Evolutionary conservation across 169 alveolate genomes (phyloP).

Genomic region (Gregarina niphandrodes): DNA sequence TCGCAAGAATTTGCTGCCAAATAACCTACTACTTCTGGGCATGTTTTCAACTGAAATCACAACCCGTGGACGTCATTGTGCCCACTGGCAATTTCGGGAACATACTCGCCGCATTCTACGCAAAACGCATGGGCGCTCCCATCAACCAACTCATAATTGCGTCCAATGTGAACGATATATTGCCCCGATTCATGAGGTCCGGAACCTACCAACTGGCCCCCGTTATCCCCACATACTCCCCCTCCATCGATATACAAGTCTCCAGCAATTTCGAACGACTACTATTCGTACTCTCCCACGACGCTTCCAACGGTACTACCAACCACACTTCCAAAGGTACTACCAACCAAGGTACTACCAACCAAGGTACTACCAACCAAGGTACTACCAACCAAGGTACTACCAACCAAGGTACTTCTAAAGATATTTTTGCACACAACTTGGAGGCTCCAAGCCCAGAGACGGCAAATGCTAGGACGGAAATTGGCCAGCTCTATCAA

Average conservation of each 20-base stretch:
- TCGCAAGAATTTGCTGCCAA: slow-evolving; percentile 13
- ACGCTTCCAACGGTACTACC: neutral
- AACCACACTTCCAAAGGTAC: neutral
- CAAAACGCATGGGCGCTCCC: slow-evolving; percentile 15
- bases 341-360: neutral
- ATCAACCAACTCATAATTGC: slow-evolving; percentile 9
- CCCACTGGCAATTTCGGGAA: slow-evolving; percentile 22
- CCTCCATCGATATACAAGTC: slow-evolving; percentile 15
- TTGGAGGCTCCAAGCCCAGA: neutral
- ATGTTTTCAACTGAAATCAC: neutral
- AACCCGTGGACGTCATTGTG: slow-evolving; percentile 3
- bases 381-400: neutral
- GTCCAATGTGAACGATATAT: slow-evolving; percentile 10
- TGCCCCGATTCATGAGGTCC: slow-evolving; percentile 1
- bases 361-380: neutral
- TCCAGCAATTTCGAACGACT: slow-evolving; percentile 15
- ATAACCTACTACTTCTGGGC: slow-evolving; percentile 9
- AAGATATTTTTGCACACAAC: neutral
- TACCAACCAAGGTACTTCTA: too few relatives aligned
- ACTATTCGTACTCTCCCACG: neutral
- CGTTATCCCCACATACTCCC: slow-evolving; percentile 7
- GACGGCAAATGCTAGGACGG: neutral
- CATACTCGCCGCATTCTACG: slow-evolving; percentile 9
- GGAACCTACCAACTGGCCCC: slow-evolving; percentile 7
- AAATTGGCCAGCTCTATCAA: neutral